phyloP scores from a whole-genome alignment of 331 rosid genomes.

The Phaseolus coccineus region DNA sequence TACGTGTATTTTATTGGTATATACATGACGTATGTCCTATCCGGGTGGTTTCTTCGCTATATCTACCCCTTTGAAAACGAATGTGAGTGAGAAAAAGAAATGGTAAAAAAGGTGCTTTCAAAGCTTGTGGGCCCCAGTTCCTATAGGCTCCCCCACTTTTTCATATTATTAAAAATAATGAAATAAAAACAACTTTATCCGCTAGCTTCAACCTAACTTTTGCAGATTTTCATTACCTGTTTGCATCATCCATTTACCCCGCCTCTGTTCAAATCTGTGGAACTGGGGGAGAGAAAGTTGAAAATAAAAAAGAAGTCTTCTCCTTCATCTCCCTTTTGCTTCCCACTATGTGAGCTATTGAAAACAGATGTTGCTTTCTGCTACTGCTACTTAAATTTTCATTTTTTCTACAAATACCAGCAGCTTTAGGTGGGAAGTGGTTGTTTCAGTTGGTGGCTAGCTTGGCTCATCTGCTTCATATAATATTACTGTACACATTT shows the following conservation, averaged over 20 bases:
- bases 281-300: background rate
- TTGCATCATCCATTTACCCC: conserved; percentile 30
- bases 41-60: conserved; percentile 54
- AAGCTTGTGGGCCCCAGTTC: conserved; percentile 46
- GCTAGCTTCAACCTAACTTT: conserved; percentile 60
- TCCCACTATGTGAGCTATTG: background rate
- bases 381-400: conserved; percentile 28
- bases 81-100: conserved; percentile 43
- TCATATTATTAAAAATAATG: conserved; percentile 32
- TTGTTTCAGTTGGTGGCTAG: conserved; percentile 53
- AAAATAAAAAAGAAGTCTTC: conserved; percentile 14
- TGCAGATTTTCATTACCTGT: conserved; percentile 43
- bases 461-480: conserved; percentile 54
- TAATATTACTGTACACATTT: conserved; percentile 25
- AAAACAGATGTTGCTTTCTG: conserved; percentile 30
- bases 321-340: background rate
- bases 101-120: conserved; percentile 41
- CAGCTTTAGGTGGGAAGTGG: conserved; percentile 58
- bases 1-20: conserved; percentile 41
- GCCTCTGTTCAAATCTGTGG: conserved; percentile 41
- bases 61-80: conserved; percentile 65
- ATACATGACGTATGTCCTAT: conserved; percentile 53
- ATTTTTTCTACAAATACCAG: conserved; percentile 39
- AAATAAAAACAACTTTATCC: conserved; percentile 50
- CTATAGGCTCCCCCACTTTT: conserved; percentile 40